These are phyloP conservation scores for Fusarium compactum DNA, from an alignment of 2,329 filamentous ascomycete species.

Conservation along the genomic window DNA sequence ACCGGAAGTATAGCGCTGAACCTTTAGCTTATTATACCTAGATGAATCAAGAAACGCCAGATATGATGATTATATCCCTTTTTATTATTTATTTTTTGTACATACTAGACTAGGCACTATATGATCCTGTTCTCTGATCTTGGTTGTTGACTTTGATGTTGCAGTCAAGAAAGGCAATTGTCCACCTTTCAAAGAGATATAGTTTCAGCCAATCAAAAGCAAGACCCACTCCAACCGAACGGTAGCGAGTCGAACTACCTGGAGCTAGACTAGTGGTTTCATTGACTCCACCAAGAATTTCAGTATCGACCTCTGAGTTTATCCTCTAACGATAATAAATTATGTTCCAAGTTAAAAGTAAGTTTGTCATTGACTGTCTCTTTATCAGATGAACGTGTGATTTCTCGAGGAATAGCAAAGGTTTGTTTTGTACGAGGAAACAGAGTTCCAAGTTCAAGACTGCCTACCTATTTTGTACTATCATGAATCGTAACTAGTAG, in stretches of 20 bases:
- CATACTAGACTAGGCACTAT: not conserved
- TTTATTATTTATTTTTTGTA: not conserved
- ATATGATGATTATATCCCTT: not conserved
- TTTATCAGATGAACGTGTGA: not conserved
- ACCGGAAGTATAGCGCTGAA: conserved; percentile 15
- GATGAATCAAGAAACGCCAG: conserved; percentile 14
- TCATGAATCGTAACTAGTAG: not conserved
- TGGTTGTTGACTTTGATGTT: not conserved
- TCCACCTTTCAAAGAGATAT: not conserved
- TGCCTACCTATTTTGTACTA: too few species aligned
- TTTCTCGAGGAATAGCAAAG: not conserved
- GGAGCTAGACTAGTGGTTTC: not conserved
- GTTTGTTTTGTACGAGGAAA: not conserved
- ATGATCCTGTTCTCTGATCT: not conserved
- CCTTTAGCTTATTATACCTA: conserved; percentile 24
- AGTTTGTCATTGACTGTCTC: not conserved
- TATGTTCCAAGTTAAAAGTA: not conserved
- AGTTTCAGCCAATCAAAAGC: not conserved
- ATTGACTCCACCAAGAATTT: not conserved
- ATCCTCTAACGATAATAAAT: not conserved
- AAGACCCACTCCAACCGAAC: not conserved
- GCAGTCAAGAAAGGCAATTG: not conserved
- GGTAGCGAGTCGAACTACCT: not conserved
- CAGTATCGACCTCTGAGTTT: not conserved
- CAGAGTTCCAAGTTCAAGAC: not conserved